Base-by-base conservation (phyloP, 2,329 filamentous ascomycete genomes). In the Cercospora zeina region DNA sequence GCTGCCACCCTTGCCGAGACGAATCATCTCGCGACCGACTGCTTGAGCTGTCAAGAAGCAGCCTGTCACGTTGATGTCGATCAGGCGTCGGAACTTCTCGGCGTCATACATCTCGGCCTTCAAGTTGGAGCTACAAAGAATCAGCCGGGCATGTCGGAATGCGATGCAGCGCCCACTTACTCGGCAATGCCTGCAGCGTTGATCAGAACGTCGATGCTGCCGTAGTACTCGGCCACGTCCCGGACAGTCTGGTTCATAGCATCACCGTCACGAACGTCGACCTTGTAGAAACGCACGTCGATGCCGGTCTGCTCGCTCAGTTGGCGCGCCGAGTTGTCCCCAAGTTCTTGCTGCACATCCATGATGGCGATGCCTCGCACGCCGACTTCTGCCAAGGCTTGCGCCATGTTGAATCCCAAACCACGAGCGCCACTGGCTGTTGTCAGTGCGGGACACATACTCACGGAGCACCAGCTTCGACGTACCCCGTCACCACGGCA, bases 51-150 rank as follows among this genome's bases (percentile, higher is more conserved):
- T 87, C 67, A 92, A 80, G 83, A 93, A 93, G 4, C 88, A 88
- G 58, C 90, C 90, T 8, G 85, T 91, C 37, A 92, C 79, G 82
- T 93, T 93, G 81, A 93, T 91, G 75, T 93, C 89, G 70, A 93
- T 87, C 34, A 92, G 83, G 60, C 86, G 86, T 54, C 88, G 87
- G 83, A 91, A 93, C 83, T 89, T 90, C 75, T 87, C 84, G 30
- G 84, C 82, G 73, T 90, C 85, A 78, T 93, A 92, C 19, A 81
- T 86, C 82, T 92, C 89, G 54, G 89, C 89, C 76, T 89, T 89
- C 80, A 92, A 89, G 82, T 92, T 92, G 74, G 89, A 91, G 76
- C 81, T 83, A 67, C 21, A 67, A n/a, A 49, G 64, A 45, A 65
- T 69, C 42, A 64, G 62, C 27, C 31, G 13, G 19, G 13, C 11